Conservation (phyloP, 306 rosid species). For the Casuarina glauca region DNA sequence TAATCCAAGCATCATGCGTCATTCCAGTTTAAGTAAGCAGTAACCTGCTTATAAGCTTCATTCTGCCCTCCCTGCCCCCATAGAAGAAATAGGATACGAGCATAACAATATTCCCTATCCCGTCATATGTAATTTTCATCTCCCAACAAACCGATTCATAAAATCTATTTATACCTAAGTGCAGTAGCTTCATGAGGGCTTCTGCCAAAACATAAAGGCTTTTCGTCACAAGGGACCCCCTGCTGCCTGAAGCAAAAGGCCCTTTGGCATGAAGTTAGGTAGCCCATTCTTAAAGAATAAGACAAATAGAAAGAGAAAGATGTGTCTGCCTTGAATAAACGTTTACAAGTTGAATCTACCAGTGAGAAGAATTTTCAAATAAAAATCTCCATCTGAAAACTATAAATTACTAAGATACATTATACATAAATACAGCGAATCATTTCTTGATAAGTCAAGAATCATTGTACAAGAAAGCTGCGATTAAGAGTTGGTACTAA, state of each 20-base stretch:
- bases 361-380: background rate
- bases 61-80: too few species aligned
- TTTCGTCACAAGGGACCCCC: background rate
- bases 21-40: too few species aligned
- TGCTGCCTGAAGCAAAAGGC: background rate
- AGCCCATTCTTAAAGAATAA: background rate
- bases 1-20: background rate
- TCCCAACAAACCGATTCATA: background rate
- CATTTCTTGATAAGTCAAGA: background rate
- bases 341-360: background rate
- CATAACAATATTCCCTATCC: too few species aligned
- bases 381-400: background rate
- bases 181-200: background rate
- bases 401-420: background rate
- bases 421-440: background rate
- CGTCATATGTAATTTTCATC: background rate
- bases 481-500: background rate
- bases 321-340: background rate
- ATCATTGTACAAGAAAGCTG: background rate
- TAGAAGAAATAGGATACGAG: too few species aligned
- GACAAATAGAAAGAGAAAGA: background rate
- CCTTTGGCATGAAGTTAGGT: background rate
- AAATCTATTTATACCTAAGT: background rate
- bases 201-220: background rate
- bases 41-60: too few species aligned